Evolutionary conservation across 371 early-diverging fungal genomes (phyloP).

Genomic region (Lichtheimia ornata): DNA sequence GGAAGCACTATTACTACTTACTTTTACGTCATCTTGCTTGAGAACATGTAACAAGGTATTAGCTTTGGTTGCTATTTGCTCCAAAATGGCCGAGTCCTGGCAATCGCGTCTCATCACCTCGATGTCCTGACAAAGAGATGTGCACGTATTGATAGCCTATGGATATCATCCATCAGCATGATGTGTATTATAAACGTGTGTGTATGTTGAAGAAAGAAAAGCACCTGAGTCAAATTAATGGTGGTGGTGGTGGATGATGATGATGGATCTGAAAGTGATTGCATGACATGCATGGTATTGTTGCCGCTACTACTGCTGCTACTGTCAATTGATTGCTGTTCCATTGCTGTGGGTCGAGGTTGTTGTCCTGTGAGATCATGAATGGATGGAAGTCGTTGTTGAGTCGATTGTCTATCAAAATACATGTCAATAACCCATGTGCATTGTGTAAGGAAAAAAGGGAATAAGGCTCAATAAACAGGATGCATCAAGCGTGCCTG

Average conservation of each 20-base stretch:
- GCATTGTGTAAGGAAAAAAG: neutral
- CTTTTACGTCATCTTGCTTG: neutral
- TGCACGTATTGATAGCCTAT: constrained; percentile 20
- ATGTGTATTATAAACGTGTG: too few species aligned
- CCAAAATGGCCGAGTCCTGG: neutral
- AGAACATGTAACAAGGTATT: constrained; percentile 11
- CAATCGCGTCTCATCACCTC: constrained; percentile 8
- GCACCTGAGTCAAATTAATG: too few species aligned
- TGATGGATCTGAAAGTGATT: too few species aligned
- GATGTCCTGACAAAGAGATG: constrained; percentile 17
- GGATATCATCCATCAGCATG: neutral
- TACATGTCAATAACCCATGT: neutral
- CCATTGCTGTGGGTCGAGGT: too few species aligned
- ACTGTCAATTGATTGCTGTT: neutral
- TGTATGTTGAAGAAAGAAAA: neutral
- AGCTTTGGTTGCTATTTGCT: constrained; percentile 11
- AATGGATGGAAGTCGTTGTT: too few species aligned
- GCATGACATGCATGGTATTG: neutral
- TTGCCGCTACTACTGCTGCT: neutral
- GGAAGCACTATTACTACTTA: neutral
- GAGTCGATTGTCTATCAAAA: neutral
- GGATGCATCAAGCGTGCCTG: neutral
- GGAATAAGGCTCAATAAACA: too few species aligned
- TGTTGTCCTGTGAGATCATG: too few species aligned
- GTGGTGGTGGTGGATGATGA: too few species aligned